Evolutionary conservation across 179 eudicot species (phyloP), one percentile per base, ranked within the genome.

Genomic region (Drosera spatulata): DNA sequence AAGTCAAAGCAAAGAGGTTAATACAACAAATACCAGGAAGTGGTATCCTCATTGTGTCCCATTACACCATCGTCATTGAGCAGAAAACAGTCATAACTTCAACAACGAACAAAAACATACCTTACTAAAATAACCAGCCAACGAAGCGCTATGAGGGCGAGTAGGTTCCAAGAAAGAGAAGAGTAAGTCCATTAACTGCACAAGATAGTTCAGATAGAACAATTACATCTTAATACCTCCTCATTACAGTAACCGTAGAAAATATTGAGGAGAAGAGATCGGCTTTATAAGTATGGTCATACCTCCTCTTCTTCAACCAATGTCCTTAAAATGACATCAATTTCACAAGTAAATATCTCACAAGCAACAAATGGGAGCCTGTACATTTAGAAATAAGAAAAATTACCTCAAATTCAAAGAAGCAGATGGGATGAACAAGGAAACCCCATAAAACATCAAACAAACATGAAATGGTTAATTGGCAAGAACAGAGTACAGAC

Each of bases 281-380:
- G 45, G 13, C 14, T 13, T 33, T 2, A 11, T 2, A 13, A 8
- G 37, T 52, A 50, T 52, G 14, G 37, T 2, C 67, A 41, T 65
- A 90, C 97, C 97, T 86, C 97, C 74, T 86, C 96, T 62, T 90
- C 99, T 64, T 94, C 97, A 56, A 94, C 99, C 58, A 94, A 75
- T 42, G 97, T 86, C 83, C 95, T 83, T 69, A 94, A 73, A 63
- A 94, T 90, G 64, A 90, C 99, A 83, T 94, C 97, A 59, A 94
- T 94, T 78, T 94, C 99, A 68, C 99, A 94, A 12, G 96, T 85
- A 82, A 91, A 88, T 58, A 91, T 75, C 80, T 91, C 98, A 54
- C 95, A 88, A 37, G 98, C 88, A 50, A 94, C 79, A 62, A 88
- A 91, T 1, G 96, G 98, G 64, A 88, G 88, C 96, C 98, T 91